Base-by-base conservation (phyloP, 148 eudicot genomes). In the Cornus controversa region DNA sequence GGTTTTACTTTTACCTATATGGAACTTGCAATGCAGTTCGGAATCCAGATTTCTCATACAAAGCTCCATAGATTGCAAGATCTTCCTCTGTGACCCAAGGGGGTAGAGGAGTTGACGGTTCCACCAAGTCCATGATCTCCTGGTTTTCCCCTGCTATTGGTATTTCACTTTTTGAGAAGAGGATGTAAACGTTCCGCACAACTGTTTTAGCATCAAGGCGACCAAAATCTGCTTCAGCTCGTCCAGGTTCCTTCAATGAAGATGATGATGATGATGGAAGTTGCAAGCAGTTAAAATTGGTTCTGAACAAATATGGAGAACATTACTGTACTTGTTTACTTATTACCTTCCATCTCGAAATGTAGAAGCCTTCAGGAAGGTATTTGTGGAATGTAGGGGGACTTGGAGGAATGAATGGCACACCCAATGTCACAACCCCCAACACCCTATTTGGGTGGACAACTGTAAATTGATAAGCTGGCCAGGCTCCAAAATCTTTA, bases 291-390 rank as follows among this genome's bases (percentile, higher is more conserved):
- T 6, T 18, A 60, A 6, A 60, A 60, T 18, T 60, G 64, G 64
- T 60, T 0, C 4, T 14, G 67, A 58, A 57, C 34, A 58, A 26
- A 45, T 14, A 23, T 3, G 24, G 6, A 26, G 23, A 26, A 40
- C 18, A 70, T n/a, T n/a, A n/a, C n/a, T n/a, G n/a, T n/a, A n/a
- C n/a, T n/a, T n/a, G n/a, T n/a, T 5, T 47, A 6, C 10, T 18
- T 9, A 16, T 50, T 77, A 88, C 95, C 86, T 42, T 57, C 87
- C 88, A 92, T 74, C 96, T 84, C 60, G 84, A 77, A 36, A 88
- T 80, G 82, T 92, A 92, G 80, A 84, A 84, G 66, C 93, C 93
- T 79, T 88, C 89, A 15, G 91, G 90, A 3, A 88, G 87, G 31
- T 25, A 54, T 34, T 64, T 45, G 34, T 10, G 58, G 7, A 40